Conservation (phyloP, 208 protist species). For the Wallacemonas sp. region DNA sequence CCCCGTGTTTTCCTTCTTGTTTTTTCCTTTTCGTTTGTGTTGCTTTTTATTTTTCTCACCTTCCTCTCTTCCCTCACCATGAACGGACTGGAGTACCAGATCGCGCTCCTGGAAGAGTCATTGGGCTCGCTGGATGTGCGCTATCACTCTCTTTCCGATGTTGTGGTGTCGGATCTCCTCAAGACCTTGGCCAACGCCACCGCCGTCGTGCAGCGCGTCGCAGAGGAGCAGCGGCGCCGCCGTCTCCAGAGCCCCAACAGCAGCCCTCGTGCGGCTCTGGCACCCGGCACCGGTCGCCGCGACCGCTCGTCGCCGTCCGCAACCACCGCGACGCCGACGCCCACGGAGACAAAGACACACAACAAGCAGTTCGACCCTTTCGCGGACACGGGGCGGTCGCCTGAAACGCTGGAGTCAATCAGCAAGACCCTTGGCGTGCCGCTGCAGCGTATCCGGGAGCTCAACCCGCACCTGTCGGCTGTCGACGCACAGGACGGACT, state of each 20-base stretch:
- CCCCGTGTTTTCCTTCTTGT: background rate
- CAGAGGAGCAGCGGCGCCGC: conserved; percentile 12
- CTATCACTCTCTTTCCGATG: conserved; percentile 14
- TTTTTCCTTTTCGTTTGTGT: background rate
- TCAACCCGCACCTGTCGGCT: conserved; percentile 50
- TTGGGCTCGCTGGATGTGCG: conserved; percentile 30
- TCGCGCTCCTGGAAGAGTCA: conserved; percentile 33
- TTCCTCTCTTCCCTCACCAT: conserved; percentile 6
- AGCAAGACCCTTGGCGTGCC: background rate
- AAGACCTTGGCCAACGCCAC: conserved; percentile 42
- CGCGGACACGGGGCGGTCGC: background rate
- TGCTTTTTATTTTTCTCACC: background rate
- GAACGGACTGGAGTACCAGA: conserved; percentile 45
- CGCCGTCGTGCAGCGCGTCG: conserved; percentile 33
- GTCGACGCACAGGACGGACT: conserved; percentile 22
- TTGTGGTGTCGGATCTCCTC: conserved; percentile 37
- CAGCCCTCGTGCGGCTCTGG: background rate
- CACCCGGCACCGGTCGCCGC: no score
- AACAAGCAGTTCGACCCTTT: no score
- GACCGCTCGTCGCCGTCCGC: background rate
- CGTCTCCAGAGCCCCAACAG: background rate
- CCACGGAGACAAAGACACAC: no score
- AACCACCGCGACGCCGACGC: background rate
- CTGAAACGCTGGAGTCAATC: background rate
- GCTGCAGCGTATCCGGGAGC: conserved; percentile 14